phyloP scores from a whole-genome alignment of 805 yeast species.

The Wickerhamomyces chaumierensis region DNA sequence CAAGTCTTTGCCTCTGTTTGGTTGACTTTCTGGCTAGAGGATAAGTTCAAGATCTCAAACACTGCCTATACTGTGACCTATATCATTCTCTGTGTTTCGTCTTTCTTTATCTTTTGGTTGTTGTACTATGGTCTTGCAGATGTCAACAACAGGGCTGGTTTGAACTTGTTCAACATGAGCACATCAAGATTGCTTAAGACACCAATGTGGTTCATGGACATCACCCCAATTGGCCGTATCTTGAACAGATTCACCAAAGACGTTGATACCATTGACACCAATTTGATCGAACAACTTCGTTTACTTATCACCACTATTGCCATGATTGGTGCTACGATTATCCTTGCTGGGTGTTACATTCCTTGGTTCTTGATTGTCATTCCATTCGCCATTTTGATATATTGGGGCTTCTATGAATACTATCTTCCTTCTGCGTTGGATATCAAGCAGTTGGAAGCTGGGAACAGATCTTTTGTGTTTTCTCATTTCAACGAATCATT shows the following conservation, averaged over 20 bases:
- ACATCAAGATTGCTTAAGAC: slow-evolving; percentile 48
- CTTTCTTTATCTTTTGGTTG: slow-evolving; percentile 36
- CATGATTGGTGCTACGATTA: slow-evolving; percentile 48
- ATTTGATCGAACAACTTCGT: slow-evolving; percentile 58
- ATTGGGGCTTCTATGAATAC: slow-evolving; percentile 33
- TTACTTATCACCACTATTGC: slow-evolving; percentile 40
- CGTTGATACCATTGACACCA: slow-evolving; percentile 74
- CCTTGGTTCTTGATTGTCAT: slow-evolving; percentile 69
- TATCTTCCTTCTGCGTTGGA: slow-evolving; percentile 70
- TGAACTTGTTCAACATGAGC: slow-evolving; percentile 44
- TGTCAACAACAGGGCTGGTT: slow-evolving; percentile 43
- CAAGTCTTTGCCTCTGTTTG: slow-evolving; percentile 54
- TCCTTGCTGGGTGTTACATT: slow-evolving; percentile 56
- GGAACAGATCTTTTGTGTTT: slow-evolving; percentile 59
- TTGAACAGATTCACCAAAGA: slow-evolving; percentile 80
- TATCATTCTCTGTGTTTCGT: slow-evolving; percentile 42
- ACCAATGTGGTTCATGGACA: slow-evolving; percentile 77
- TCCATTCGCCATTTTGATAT: slow-evolving; percentile 36
- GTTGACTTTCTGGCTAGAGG: slow-evolving; percentile 67
- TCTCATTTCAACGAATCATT: slow-evolving; percentile 62
- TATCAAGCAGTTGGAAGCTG: slow-evolving; percentile 65
- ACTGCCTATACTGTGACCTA: slow-evolving; percentile 56
- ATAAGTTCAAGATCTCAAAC: slow-evolving; percentile 32
- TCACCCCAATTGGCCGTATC: slow-evolving; percentile 79
- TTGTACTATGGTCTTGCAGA: slow-evolving; percentile 43